phyloP scores from a whole-genome alignment of 768 basidiomycete genomes.

The Leccinum sublutescens region DNA sequence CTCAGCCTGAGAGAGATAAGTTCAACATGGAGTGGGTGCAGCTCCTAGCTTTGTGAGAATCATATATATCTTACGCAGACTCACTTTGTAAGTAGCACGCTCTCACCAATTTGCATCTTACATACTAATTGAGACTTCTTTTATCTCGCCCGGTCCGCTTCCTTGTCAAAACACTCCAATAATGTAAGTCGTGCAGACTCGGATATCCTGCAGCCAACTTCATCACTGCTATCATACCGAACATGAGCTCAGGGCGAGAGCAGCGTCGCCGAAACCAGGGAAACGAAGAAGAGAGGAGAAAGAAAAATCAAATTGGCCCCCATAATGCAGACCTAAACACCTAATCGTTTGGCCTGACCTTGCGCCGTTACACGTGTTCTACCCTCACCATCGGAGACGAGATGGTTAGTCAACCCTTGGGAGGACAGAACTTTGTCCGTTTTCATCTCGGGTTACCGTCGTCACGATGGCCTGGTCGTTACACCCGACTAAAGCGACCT shows the following conservation, averaged over 20 bases:
- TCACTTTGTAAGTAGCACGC: no score
- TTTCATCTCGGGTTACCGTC: neutral
- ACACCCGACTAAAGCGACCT: neutral
- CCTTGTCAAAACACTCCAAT: no score
- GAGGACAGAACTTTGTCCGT: neutral
- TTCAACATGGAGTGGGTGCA: no score
- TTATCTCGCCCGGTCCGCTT: no score
- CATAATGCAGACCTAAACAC: neutral
- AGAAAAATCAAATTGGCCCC: neutral
- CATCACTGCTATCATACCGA: neutral
- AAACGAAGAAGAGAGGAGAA: neutral
- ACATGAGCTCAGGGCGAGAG: neutral
- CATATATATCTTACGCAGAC: no score
- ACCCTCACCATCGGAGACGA: no score
- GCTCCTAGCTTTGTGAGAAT: no score
- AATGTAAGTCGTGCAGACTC: no score
- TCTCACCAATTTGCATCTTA: no score
- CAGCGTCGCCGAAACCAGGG: neutral
- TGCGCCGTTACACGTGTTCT: neutral
- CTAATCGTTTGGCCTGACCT: neutral
- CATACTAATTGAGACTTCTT: no score
- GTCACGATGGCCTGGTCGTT: neutral
- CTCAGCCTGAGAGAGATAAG: no score
- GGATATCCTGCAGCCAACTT: neutral
- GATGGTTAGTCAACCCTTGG: neutral